Evolutionary conservation across 169 alveolate genomes (phyloP).

Genomic region (Cryptosporidium felis): DNA sequence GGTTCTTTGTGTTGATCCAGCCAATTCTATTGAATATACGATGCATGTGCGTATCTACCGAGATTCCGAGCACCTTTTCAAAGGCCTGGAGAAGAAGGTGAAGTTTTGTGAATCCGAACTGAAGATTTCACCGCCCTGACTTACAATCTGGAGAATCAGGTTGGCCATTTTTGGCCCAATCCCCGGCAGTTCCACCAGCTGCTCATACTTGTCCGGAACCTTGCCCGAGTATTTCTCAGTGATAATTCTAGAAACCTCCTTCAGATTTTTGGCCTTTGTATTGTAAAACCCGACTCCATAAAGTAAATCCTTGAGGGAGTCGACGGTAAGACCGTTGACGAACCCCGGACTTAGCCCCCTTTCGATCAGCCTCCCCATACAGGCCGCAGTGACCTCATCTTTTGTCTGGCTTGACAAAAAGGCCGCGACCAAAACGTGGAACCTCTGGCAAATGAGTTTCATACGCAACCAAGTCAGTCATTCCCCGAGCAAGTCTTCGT

Average conservation of each 20-base stretch:
- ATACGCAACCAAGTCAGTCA: not conserved
- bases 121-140: no score
- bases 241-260: conserved; percentile 85
- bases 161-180: conserved; percentile 95
- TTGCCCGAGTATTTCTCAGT: conserved; percentile 85
- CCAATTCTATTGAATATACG: conserved; percentile 90
- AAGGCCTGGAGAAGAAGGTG: no score
- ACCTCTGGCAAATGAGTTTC: no score
- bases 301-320: conserved; percentile 83
- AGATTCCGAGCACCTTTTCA: conserved; percentile 86
- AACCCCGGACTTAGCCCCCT: conserved; percentile 81
- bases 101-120: no score
- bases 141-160: conserved; percentile 87
- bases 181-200: conserved; percentile 89
- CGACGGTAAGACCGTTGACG: conserved; percentile 77
- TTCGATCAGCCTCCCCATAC: conserved; percentile 79
- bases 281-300: conserved; percentile 92
- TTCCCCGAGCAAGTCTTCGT: not conserved
- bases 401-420: conserved; percentile 87
- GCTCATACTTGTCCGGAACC: conserved; percentile 89
- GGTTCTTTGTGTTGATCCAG: conserved; percentile 92
- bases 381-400: conserved; percentile 84
- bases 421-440: conserved; percentile 84
- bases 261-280: conserved; percentile 90
- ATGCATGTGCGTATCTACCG: conserved; percentile 93